phyloP scores from a whole-genome alignment of 495 filamentous ascomycete genomes.

The Cairneyella variabilis region DNA sequence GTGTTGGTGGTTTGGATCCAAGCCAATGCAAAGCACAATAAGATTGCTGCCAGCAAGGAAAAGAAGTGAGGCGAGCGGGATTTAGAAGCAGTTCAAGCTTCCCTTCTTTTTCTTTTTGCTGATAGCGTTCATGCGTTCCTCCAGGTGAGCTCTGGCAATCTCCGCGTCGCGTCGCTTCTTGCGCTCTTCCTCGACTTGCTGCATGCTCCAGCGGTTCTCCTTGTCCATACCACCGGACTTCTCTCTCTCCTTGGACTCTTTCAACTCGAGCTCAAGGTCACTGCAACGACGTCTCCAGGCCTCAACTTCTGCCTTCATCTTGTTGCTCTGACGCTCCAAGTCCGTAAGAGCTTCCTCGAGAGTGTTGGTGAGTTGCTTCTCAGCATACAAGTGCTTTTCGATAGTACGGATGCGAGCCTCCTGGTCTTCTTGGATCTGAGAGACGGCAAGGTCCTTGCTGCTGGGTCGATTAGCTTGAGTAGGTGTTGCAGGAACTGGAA shows the following conservation, averaged over 20 bases:
- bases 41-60: neutral
- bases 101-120: slow-evolving; percentile 96
- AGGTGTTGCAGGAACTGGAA: slow-evolving; percentile 35
- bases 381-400: slow-evolving; percentile 92
- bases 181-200: slow-evolving; percentile 91
- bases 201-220: slow-evolving; percentile 75
- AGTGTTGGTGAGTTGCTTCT: slow-evolving; percentile 92
- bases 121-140: slow-evolving; percentile 91
- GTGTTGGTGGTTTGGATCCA: no score
- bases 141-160: slow-evolving; percentile 75
- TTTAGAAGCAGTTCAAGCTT: slow-evolving; percentile 92
- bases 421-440: slow-evolving; percentile 84
- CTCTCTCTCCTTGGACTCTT: slow-evolving; percentile 46
- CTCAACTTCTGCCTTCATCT: slow-evolving; percentile 83
- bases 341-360: slow-evolving; percentile 94
- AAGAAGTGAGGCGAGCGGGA: neutral
- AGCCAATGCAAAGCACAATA: no score
- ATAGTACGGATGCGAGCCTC: slow-evolving; percentile 92
- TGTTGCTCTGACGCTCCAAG: slow-evolving; percentile 80
- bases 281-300: slow-evolving; percentile 79
- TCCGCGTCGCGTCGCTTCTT: slow-evolving; percentile 84
- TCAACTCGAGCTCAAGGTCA: slow-evolving; percentile 74
- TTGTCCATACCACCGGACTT: slow-evolving; percentile 43
- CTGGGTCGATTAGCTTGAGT: slow-evolving; percentile 59
- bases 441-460: slow-evolving; percentile 73